These are phyloP conservation scores for Cercophora sp. DNA, from an alignment of 495 filamentous ascomycete species.

Conservation along the genomic window DNA sequence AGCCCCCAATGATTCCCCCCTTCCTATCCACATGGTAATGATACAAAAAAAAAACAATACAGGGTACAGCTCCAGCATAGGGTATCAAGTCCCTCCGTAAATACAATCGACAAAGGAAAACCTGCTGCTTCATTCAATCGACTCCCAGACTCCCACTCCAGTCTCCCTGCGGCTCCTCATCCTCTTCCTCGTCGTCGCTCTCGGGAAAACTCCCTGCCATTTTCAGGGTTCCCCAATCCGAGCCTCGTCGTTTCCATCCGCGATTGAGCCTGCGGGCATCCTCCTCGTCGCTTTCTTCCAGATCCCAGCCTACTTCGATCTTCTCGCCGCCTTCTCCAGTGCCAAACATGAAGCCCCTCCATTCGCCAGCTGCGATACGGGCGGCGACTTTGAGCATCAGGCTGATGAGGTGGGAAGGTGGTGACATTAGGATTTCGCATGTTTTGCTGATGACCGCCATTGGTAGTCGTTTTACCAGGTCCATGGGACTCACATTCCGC, in stretches of 20 bases:
- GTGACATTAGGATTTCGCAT: slow-evolving; percentile 66
- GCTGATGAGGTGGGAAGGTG: slow-evolving; percentile 68
- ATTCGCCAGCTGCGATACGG: slow-evolving; percentile 62
- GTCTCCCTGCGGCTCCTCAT: slow-evolving; percentile 6
- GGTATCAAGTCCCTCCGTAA: too few relatives aligned
- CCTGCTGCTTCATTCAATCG: slow-evolving; percentile 31
- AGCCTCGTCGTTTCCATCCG: slow-evolving; percentile 2
- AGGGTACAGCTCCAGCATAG: too few relatives aligned
- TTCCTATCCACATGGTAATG: neutral
- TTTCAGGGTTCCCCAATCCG: slow-evolving; percentile 10
- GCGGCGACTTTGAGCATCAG: slow-evolving; percentile 78
- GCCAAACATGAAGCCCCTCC: slow-evolving; percentile 48
- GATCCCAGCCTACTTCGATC: slow-evolving; percentile 55
- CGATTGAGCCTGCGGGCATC: slow-evolving; percentile 3
- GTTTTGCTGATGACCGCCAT: slow-evolving; percentile 69
- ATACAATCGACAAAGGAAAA: too few relatives aligned
- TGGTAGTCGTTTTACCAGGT: slow-evolving; percentile 51
- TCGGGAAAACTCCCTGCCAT: slow-evolving; percentile 30
- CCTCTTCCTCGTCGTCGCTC: slow-evolving; percentile 15
- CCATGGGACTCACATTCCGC: neutral
- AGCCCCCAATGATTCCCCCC: neutral
- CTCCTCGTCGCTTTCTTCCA: slow-evolving; percentile 43
- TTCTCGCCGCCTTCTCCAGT: slow-evolving; percentile 44
- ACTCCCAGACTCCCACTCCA: slow-evolving; percentile 32
- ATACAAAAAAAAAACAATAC: slow-evolving; percentile 1